A percentile compares a stretch with the other conserved stretches of the same genome.
phyloP scores from a whole-genome alignment of 192 early-diverging fungal species.

The Backusella circina region DNA sequence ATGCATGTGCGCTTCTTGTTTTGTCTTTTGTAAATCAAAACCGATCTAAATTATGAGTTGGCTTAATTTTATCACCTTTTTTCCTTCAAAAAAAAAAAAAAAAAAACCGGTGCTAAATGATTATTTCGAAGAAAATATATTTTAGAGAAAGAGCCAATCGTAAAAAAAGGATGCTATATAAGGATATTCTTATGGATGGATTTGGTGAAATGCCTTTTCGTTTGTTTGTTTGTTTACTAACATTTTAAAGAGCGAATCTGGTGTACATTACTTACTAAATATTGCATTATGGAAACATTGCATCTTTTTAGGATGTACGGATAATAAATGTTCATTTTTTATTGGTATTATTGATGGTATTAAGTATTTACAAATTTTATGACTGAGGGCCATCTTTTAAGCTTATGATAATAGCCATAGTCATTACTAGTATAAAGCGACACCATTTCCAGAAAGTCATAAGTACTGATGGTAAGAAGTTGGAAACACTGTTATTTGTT shows the following conservation, averaged over 20 bases:
- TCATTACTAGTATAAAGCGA: neutral
- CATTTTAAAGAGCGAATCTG: neutral
- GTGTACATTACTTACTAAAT: neutral
- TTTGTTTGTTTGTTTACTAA: neutral
- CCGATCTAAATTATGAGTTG: neutral
- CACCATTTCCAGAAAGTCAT: neutral
- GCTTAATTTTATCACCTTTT: neutral
- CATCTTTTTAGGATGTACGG: neutral
- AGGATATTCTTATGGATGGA: neutral
- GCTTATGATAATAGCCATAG: constrained; percentile 2
- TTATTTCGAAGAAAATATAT: neutral
- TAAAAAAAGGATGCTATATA: neutral
- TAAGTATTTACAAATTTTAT: neutral
- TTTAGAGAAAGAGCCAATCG: neutral
- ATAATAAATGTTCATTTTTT: neutral
- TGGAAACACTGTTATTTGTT: neutral
- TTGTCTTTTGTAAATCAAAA: neutral
- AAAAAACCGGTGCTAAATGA: neutral
- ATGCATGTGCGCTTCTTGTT: neutral
- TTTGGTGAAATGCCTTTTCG: neutral
- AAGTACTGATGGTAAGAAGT: neutral
- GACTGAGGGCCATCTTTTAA: constrained; percentile 1
- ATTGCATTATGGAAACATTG: neutral
- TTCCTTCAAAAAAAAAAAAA: too few species aligned
- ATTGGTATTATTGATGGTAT: neutral